Conservation (phyloP, 2,329 filamentous ascomycete species). For the Colletotrichum echinochloae region DNA sequence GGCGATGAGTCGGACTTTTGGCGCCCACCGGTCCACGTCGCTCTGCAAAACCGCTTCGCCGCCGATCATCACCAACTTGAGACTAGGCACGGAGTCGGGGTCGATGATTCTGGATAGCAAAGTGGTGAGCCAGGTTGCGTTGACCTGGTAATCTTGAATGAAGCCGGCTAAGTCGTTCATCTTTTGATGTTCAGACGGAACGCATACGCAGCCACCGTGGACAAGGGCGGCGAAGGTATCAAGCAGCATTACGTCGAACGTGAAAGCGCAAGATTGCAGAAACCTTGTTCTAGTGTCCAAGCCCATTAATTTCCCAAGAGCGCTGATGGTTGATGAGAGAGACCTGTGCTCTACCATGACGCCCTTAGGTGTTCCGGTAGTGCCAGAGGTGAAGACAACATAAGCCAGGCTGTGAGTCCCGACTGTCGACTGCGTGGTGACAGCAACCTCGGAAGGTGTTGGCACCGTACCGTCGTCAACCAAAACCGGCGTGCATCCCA, state of each 20-base stretch:
- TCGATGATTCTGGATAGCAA: constrained; percentile 21
- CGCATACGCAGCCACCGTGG: constrained; percentile 15
- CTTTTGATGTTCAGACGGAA: constrained; percentile 39
- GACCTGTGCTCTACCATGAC: constrained; percentile 43
- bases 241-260: constrained; percentile 42
- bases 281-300: constrained; percentile 43
- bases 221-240: constrained; percentile 40
- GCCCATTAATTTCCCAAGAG: constrained; percentile 8
- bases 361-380: constrained; percentile 46
- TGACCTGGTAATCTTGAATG: constrained; percentile 33
- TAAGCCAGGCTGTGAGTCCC: constrained; percentile 41
- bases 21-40: constrained; percentile 49
- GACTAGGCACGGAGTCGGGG: constrained; percentile 17
- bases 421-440: neutral
- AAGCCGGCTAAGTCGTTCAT: constrained; percentile 42
- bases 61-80: constrained; percentile 13
- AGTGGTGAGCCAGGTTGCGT: constrained; percentile 21
- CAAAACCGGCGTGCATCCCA: constrained; percentile 1
- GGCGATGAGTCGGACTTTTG: constrained; percentile 14
- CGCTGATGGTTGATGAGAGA: constrained; percentile 42
- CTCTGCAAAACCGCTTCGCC: constrained; percentile 48
- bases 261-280: constrained; percentile 41
- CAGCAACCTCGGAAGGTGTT: neutral
- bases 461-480: constrained; percentile 2
- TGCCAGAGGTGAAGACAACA: constrained; percentile 47